Base-by-base conservation (phyloP, 345 rosid species). In the Excoecaria cochinchinensis region DNA sequence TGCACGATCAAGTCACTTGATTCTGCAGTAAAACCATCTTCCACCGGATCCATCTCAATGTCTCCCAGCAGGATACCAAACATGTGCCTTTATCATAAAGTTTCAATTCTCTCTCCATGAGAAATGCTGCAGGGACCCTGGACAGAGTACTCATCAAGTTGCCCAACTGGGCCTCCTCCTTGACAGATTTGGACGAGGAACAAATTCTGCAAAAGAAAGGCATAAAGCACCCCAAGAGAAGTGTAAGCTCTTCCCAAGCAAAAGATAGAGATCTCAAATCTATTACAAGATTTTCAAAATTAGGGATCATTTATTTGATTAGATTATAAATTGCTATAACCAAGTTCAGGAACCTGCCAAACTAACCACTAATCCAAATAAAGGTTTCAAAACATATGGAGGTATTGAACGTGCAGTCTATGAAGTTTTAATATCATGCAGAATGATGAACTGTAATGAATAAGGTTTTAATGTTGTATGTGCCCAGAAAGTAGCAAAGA, bases 211-310 rank as follows among this genome's bases (percentile, higher is more conserved):
- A 69, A 57, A 1, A 19, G 57, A 44, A 25, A 38, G 13, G 42
- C 12, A 53, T 7, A 52, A 61, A 51, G 48, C 39, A 48, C 48
- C 50, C 39, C 36, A 22, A 66, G 57, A 25, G 69, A 53, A 25
- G 59, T 13, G 15, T 21, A 8, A 42, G 70, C 15, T 39, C 15
- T 56, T 15, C 17, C n/a, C 58, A 5, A 44, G 38, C 67, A 31
- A 75, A 62, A 39, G 14, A 58, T 22, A 39, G 2, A 51, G 36
- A 69, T 60, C 38, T 59, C 59, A 69, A 47, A 76, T 46, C 17
- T 22, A 39, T 3, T n/a, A 31, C 8, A 7, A 36, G 25, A 44
- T 15, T 46, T 14, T 48, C 22, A 39, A 22, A 22, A 16, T 16
- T 6, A 31, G 21, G n/a, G 9, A 16, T n/a, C 19, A 73, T 17